Evolutionary conservation across 1,284 basidiomycete genomes (phyloP).

Genomic region (Coniferiporia sulphurascens): DNA sequence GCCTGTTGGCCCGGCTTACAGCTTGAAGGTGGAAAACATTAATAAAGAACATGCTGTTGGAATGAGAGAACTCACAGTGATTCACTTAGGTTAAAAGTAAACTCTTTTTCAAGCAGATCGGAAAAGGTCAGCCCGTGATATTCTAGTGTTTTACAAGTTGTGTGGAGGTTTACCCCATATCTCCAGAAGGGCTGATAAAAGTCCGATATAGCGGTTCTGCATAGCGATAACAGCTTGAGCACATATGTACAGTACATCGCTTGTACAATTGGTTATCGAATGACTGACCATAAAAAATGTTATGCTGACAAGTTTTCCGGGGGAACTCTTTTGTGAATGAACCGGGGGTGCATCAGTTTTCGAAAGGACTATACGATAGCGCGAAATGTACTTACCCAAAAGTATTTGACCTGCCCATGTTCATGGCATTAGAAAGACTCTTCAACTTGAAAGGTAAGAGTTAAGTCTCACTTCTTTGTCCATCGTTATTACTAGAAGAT

Average conservation of each 20-base stretch:
- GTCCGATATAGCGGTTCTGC: slow-evolving; percentile 7
- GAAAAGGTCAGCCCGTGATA: neutral
- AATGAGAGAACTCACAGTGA: neutral
- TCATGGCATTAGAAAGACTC: too few species aligned
- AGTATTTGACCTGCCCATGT: neutral
- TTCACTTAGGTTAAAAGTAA: neutral
- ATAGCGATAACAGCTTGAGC: neutral
- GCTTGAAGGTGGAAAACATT: neutral
- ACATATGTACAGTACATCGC: too few species aligned
- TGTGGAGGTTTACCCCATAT: neutral
- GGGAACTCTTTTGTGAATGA: neutral
- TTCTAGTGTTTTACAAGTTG: neutral
- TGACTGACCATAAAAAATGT: neutral
- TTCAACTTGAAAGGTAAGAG: too few species aligned
- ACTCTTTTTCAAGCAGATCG: neutral
- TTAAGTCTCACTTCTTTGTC: too few species aligned
- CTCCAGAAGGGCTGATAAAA: neutral
- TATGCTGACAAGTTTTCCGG: neutral
- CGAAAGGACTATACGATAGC: too few species aligned
- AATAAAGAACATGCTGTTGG: neutral
- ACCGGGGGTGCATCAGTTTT: too few species aligned
- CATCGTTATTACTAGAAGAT: too few species aligned
- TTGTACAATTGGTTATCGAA: neutral
- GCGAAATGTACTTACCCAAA: neutral
- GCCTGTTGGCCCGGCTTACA: neutral